Evolutionary conservation across 768 basidiomycete species (phyloP).

Genomic region (Epithele typhae): DNA sequence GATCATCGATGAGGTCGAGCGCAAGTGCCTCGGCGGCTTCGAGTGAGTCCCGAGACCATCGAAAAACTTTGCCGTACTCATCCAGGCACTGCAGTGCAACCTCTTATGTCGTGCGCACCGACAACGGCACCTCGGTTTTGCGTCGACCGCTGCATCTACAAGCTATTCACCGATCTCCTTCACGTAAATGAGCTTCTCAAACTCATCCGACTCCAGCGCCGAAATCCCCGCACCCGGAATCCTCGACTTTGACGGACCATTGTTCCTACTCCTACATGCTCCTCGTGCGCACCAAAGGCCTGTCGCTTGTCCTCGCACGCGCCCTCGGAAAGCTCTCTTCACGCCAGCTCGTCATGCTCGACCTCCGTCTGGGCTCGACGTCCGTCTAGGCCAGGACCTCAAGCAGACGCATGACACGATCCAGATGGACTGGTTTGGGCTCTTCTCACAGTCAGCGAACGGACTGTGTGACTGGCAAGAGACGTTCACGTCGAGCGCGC

Average conservation of each 20-base stretch:
- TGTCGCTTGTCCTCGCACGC: conserved; percentile 34
- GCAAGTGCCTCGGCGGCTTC: background rate
- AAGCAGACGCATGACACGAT: conserved; percentile 58
- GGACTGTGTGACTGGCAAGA: conserved; percentile 69
- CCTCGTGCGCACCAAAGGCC: conserved; percentile 35
- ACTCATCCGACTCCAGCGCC: conserved; percentile 21
- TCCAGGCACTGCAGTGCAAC: too few species aligned
- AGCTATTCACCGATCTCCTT: conserved; percentile 21
- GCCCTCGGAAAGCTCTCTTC: conserved; percentile 32
- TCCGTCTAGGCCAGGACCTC: conserved; percentile 47
- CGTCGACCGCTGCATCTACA: background rate
- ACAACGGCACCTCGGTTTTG: conserved; percentile 17
- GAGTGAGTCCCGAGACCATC: background rate
- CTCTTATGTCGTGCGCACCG: conserved; percentile 21
- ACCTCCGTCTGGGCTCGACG: conserved; percentile 64
- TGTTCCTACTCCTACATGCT: conserved; percentile 46
- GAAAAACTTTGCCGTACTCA: conserved; percentile 3
- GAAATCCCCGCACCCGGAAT: conserved; percentile 47
- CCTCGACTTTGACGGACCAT: conserved; percentile 43
- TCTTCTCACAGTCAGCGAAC: conserved; percentile 32
- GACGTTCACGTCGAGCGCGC: conserved; percentile 57
- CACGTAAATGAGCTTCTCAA: conserved; percentile 20
- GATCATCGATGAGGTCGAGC: conserved; percentile 3
- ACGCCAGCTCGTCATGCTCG: conserved; percentile 39
- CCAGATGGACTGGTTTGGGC: conserved; percentile 77